Conservation (phyloP, 2,329 filamentous ascomycete species). For the Botrytis squamosa region DNA sequence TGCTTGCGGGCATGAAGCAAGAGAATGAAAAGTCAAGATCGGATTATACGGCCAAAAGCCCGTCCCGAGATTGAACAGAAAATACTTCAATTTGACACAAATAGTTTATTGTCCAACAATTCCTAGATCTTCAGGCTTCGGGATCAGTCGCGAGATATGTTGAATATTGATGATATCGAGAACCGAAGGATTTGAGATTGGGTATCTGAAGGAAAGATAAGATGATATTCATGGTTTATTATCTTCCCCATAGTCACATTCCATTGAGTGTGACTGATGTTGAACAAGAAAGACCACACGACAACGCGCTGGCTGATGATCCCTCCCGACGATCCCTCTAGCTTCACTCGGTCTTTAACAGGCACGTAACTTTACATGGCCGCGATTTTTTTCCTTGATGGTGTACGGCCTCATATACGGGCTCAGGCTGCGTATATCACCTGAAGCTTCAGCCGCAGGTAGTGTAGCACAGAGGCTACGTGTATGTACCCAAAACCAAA, state of each 20-base stretch:
- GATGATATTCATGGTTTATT: not conserved
- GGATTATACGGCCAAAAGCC: not conserved
- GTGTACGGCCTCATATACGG: not conserved
- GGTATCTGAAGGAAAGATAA: not conserved
- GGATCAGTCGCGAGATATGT: not conserved
- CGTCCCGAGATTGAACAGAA: too few species aligned
- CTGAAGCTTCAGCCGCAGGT: not conserved
- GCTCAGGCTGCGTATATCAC: not conserved
- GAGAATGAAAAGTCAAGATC: not conserved
- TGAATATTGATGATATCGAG: not conserved
- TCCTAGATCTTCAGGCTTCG: not conserved
- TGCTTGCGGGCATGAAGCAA: not conserved
- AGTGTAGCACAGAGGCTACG: not conserved
- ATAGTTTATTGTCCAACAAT: not conserved
- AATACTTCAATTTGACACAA: not conserved
- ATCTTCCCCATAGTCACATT: not conserved
- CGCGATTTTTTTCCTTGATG: not conserved
- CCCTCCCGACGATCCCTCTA: not conserved
- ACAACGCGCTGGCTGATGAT: not conserved
- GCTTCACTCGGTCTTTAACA: not conserved
- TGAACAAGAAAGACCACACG: not conserved
- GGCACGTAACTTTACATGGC: conserved; percentile 5
- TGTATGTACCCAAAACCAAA: not conserved
- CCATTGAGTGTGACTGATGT: not conserved
- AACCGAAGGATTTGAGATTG: not conserved